Evolutionary conservation across 805 yeast genomes (phyloP).

Genomic region (Gaillardinia entomophila): DNA sequence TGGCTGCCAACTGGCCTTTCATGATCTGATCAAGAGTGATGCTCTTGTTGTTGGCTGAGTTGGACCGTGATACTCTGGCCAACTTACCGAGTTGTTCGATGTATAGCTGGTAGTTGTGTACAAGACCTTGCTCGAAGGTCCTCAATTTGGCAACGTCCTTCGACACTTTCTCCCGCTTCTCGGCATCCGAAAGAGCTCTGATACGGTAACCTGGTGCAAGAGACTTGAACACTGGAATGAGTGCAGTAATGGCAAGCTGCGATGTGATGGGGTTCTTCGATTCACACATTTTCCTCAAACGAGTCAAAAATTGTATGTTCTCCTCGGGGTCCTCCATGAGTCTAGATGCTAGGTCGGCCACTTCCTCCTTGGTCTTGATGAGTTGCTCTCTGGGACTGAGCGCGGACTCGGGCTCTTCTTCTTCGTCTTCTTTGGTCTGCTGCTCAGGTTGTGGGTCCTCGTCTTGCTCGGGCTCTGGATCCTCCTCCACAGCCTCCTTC

Average conservation of each 20-base stretch:
- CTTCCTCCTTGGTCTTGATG: constrained; percentile 65
- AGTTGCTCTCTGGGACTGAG: constrained; percentile 49
- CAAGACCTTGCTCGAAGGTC: constrained; percentile 73
- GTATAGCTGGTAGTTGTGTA: constrained; percentile 62
- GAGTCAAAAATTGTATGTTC: constrained; percentile 55
- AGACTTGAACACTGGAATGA: constrained; percentile 78
- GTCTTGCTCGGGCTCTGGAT: constrained; percentile 7
- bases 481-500: constrained; percentile 15
- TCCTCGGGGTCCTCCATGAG: constrained; percentile 89
- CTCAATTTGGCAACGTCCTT: constrained; percentile 77
- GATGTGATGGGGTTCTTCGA: constrained; percentile 62
- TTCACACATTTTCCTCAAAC: constrained; percentile 64
- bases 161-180: constrained; percentile 74
- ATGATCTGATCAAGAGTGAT: constrained; percentile 29
- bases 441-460: constrained; percentile 10
- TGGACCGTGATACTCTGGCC: constrained; percentile 31
- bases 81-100: constrained; percentile 49
- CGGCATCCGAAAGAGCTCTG: constrained; percentile 75
- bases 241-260: constrained; percentile 69
- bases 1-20: constrained; percentile 56
- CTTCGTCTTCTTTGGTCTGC: constrained; percentile 17
- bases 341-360: constrained; percentile 74
- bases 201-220: constrained; percentile 86
- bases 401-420: constrained; percentile 41
- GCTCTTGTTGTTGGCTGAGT: constrained; percentile 29